phyloP scores from a whole-genome alignment of 1,284 basidiomycete species.

The Boletellus dicymbophilus region DNA sequence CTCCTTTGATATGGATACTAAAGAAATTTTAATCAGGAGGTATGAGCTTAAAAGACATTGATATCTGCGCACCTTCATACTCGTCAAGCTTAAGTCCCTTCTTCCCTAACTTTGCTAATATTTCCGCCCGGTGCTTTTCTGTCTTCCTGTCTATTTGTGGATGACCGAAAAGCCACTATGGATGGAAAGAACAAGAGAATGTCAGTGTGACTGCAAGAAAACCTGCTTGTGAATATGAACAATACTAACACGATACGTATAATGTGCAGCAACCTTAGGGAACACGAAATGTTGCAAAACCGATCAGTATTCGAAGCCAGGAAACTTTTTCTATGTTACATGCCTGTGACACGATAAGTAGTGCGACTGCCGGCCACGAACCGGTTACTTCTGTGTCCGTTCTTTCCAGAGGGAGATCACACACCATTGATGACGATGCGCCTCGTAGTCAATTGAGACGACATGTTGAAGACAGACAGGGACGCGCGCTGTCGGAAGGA shows the following conservation, averaged over 20 bases:
- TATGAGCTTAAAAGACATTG: not conserved
- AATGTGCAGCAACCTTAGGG: slow-evolving; percentile 50
- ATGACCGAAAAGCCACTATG: slow-evolving; percentile 49
- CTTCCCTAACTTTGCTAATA: slow-evolving; percentile 74
- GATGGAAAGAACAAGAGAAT: not conserved
- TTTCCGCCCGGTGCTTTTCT: slow-evolving; percentile 70
- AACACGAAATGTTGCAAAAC: not conserved
- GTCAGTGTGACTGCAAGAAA: not conserved
- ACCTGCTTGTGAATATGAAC: not conserved
- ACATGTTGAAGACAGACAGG: too few species aligned
- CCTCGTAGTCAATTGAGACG: slow-evolving; percentile 25
- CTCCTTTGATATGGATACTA: slow-evolving; percentile 81
- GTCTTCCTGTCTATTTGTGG: slow-evolving; percentile 63
- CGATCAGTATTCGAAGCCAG: not conserved
- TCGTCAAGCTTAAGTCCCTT: slow-evolving; percentile 72
- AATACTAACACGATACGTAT: slow-evolving; percentile 45
- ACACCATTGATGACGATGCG: slow-evolving; percentile 28
- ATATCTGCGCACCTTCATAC: slow-evolving; percentile 66
- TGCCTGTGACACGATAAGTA: slow-evolving; percentile 67
- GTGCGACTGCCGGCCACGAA: slow-evolving; percentile 44
- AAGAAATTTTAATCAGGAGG: slow-evolving; percentile 1
- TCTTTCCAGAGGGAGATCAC: slow-evolving; percentile 1
- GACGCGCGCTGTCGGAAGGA: too few species aligned
- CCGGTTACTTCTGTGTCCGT: slow-evolving; percentile 10
- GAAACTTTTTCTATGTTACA: slow-evolving; percentile 23